These are phyloP conservation scores for Polygonum maritimum DNA, from an alignment of 148 eudicot species.

Conservation along the genomic window DNA sequence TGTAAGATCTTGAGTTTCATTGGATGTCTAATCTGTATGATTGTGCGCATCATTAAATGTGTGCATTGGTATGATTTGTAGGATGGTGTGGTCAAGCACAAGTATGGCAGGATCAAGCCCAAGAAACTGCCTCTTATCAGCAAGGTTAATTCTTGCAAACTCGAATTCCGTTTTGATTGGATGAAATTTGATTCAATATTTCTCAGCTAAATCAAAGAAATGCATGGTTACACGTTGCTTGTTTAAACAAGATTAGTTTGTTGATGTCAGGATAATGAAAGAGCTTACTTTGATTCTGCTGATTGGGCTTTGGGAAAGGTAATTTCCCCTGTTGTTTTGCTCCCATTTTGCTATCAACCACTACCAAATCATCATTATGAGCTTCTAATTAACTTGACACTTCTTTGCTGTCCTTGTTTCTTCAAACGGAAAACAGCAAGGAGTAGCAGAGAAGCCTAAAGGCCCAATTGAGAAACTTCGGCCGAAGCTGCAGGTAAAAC, in stretches of 20 bases:
- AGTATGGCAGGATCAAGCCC: slow-evolving; percentile 69
- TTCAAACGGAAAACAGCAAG: slow-evolving; percentile 33
- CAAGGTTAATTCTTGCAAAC: slow-evolving; percentile 30
- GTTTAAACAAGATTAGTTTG: slow-evolving; percentile 3
- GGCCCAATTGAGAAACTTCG: slow-evolving; percentile 79
- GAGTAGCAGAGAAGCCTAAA: slow-evolving; percentile 53
- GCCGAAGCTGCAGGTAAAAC: slow-evolving; percentile 69
- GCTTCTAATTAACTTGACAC: background rate
- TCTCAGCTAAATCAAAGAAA: background rate
- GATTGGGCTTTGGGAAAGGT: slow-evolving; percentile 98
- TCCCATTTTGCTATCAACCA: background rate
- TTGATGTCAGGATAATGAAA: slow-evolving; percentile 67
- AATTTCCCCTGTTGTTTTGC: background rate
- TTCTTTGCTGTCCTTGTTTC: background rate
- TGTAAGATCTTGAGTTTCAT: too few species aligned
- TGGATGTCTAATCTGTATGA: background rate
- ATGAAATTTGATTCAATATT: background rate
- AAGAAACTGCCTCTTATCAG: slow-evolving; percentile 66
- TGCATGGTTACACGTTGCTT: too few species aligned
- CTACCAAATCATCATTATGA: background rate
- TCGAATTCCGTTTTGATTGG: background rate
- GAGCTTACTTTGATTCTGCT: slow-evolving; percentile 88
- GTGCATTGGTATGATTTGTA: slow-evolving; percentile 10
- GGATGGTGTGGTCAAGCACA: slow-evolving; percentile 65
- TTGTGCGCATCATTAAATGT: background rate